Base-by-base conservation (phyloP, 495 filamentous ascomycete species). In the Hyaloscypha variabilis region DNA sequence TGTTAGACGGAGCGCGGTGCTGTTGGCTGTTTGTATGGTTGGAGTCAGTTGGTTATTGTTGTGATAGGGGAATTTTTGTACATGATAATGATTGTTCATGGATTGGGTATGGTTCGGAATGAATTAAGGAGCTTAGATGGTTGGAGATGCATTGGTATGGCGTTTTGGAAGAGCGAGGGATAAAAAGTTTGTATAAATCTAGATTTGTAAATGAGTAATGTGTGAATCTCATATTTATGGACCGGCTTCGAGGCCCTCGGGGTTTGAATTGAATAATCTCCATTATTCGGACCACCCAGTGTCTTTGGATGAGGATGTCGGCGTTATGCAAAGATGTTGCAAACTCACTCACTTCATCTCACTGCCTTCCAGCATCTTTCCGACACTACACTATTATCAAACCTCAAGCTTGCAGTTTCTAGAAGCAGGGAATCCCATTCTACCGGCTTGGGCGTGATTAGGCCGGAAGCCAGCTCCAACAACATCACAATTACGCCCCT, bases 21-120 rank as follows among this genome's bases (percentile, higher is more conserved):
- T 71, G 8, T 24, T 62, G 23, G 63, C 62, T 1, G 17, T 60
- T 6, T 51, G 67, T 30, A 52, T 71, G 8, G 68, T 64, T 6
- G 55, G 65, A 1, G 28, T 61, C 26, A 61, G 50, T 51, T 46
- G 46, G 49, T 28, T 67, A 29, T 23, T 70, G 24, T 36, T 67
- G n/a, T 68, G 25, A 60, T 46, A 17, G 21, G 21, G 36, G 34
- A 52, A n/a, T 29, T 17, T 39, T 64, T 42, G 6, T 29, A 31
- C 6, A 57, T 29, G 54, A 6, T 53, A 3, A 8, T 8, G 51
- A 53, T 6, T 2, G 3, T 3, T 24, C 23, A 53, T 25, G 51
- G 19, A 53, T 25, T 10, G 19, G 51, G 10, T 25, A 28, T 53
- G 51, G 25, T 53, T 53, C 3, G 19, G 51, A 53, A 10, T 2